Conservation (phyloP, 2,329 filamentous ascomycete species). For the Davidsoniella eucalypti region DNA sequence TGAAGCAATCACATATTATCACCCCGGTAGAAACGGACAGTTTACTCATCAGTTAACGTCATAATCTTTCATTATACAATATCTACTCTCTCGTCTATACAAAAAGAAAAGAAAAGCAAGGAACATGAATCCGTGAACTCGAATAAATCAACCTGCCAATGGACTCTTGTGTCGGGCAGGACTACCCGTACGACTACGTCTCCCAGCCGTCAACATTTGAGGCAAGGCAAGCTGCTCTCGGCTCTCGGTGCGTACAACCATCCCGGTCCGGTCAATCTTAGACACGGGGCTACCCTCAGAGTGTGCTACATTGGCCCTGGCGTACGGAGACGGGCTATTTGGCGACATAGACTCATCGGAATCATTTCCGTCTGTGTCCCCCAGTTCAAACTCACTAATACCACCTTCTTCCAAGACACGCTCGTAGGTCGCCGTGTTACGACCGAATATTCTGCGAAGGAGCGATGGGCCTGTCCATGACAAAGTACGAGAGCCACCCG, state of each 20-base stretch:
- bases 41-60: background rate
- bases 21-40: background rate
- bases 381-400: slow-evolving; percentile 62
- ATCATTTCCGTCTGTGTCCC: slow-evolving; percentile 45
- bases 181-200: slow-evolving; percentile 40
- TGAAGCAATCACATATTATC: background rate
- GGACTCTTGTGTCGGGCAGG: slow-evolving; percentile 26
- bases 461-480: slow-evolving; percentile 20
- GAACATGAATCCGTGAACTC: slow-evolving; percentile 5
- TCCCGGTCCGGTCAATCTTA: slow-evolving; percentile 48
- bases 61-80: background rate
- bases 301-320: background rate
- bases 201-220: slow-evolving; percentile 37
- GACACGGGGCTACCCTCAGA: slow-evolving; percentile 14
- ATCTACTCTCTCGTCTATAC: background rate
- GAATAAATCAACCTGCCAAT: slow-evolving; percentile 5
- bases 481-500: slow-evolving; percentile 25
- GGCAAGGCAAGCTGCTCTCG: slow-evolving; percentile 55
- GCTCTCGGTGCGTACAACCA: slow-evolving; percentile 73
- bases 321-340: slow-evolving; percentile 15
- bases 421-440: slow-evolving; percentile 49
- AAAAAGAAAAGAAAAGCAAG: background rate
- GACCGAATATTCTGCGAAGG: slow-evolving; percentile 50
- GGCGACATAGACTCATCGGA: slow-evolving; percentile 23
- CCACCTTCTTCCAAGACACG: slow-evolving; percentile 70